phyloP scores from a whole-genome alignment of 164 flowering plant genomes.

The Amborella trichopoda region DNA sequence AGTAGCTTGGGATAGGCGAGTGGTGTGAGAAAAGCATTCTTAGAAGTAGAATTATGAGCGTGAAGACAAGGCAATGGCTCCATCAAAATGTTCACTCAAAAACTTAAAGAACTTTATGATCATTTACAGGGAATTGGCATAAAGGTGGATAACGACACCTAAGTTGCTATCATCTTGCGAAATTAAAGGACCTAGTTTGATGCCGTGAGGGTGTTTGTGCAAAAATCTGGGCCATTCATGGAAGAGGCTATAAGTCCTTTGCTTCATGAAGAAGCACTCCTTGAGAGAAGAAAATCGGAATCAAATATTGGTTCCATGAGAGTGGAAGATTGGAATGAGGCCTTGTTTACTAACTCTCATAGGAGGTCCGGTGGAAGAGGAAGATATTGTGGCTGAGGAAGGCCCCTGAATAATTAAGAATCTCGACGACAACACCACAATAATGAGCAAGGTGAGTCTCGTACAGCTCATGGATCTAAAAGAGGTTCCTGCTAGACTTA shows the following conservation, averaged over 20 bases:
- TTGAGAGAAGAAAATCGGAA: no score
- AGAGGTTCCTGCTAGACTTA: no score
- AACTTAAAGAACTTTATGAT: neutral
- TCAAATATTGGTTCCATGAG: neutral
- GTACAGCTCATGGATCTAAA: no score
- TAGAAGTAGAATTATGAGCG: neutral
- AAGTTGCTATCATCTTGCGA: neutral
- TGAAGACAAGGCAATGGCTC: neutral
- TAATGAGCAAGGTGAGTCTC: no score
- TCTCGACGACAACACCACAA: no score
- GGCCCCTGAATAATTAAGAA: no score
- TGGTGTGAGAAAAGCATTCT: neutral
- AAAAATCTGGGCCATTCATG: no score
- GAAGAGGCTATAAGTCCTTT: neutral
- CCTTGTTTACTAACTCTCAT: no score
- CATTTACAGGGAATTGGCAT: neutral
- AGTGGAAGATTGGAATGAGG: no score
- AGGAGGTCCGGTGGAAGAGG: neutral
- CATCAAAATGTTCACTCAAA: neutral
- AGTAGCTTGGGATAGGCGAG: neutral
- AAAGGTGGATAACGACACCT: no score
- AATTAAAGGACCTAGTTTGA: neutral
- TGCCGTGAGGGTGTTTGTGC: neutral
- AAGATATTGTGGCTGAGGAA: neutral
- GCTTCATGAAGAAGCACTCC: conserved; percentile 1